Percentiles rank a stretch among this genome's conserved stretches.
These are phyloP conservation scores for Eudorina sp. DNA, from an alignment of 139 green algal genomes.

Conservation along the genomic window DNA sequence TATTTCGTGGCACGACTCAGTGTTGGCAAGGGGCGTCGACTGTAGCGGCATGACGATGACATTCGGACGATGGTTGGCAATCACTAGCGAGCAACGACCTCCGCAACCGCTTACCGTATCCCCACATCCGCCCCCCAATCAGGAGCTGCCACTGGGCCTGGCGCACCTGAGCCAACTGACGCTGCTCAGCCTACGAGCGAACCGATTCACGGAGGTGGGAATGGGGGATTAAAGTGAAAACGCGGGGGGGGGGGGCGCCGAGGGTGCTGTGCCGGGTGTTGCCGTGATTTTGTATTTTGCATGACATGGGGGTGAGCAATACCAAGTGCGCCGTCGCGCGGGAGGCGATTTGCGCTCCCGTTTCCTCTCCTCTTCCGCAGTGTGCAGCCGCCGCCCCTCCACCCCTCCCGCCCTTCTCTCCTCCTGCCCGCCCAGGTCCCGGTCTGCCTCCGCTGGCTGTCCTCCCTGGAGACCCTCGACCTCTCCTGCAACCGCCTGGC, in stretches of 20 bases:
- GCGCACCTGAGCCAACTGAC: slow-evolving; percentile 1
- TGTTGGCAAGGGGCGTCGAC: too few species aligned
- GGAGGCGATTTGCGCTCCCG: too few species aligned
- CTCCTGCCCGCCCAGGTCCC: background rate
- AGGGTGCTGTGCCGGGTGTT: too few species aligned
- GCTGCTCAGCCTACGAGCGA: slow-evolving; percentile 21
- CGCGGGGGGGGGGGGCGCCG: too few species aligned
- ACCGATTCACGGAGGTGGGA: slow-evolving; percentile 24
- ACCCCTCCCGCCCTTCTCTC: background rate
- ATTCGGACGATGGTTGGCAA: background rate
- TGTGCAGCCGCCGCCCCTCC: too few species aligned
- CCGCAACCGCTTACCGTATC: background rate
- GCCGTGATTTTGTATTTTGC: too few species aligned
- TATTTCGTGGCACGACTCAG: too few species aligned
- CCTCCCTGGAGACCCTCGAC: slow-evolving; percentile 10
- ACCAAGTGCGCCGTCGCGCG: too few species aligned
- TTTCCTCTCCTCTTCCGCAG: too few species aligned
- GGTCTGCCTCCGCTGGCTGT: slow-evolving; percentile 18
- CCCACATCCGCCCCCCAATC: background rate
- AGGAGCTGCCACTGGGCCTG: slow-evolving; percentile 29
- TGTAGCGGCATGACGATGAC: too few species aligned
- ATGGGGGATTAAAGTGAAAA: too few species aligned
- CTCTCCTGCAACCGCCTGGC: slow-evolving; percentile 16
- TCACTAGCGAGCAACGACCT: background rate
- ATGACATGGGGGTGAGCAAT: too few species aligned